A percentile compares a stretch with the other conserved stretches of the same genome.
These are phyloP conservation scores for Xylariales sp. DNA, from an alignment of 2,329 filamentous ascomycete genomes.

Conservation along the genomic window DNA sequence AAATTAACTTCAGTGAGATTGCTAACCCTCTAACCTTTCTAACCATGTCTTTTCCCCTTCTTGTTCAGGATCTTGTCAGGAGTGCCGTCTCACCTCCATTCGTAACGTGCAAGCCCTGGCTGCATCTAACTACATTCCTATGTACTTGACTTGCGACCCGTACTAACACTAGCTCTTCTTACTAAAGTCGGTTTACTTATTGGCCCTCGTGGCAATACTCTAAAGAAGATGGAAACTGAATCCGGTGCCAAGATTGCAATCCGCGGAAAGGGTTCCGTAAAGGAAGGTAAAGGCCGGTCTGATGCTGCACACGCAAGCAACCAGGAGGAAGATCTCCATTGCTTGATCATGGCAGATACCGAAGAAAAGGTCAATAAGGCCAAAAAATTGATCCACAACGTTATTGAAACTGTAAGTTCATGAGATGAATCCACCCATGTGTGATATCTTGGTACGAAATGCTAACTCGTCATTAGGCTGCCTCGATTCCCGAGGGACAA, in stretches of 20 bases:
- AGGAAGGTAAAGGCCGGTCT: slow-evolving; percentile 98
- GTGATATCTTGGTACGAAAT: neutral
- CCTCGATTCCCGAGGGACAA: slow-evolving; percentile 97
- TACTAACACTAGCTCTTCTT: slow-evolving; percentile 93
- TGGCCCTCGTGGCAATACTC: slow-evolving; percentile 98
- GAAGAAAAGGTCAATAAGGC: slow-evolving; percentile 99
- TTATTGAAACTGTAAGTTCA: slow-evolving; percentile 91
- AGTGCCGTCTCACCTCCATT: slow-evolving; percentile 53
- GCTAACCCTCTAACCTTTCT: slow-evolving; percentile 95
- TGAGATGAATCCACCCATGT: neutral
- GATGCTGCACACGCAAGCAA: slow-evolving; percentile 99
- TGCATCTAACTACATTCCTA: slow-evolving; percentile 52
- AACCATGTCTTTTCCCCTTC: slow-evolving; percentile 62
- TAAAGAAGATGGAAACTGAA: slow-evolving; percentile 99
- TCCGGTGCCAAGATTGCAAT: slow-evolving; percentile 99
- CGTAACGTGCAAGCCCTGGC: slow-evolving; percentile 47
- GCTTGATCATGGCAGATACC: slow-evolving; percentile 99
- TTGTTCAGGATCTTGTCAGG: slow-evolving; percentile 60
- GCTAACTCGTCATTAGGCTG: slow-evolving; percentile 71
- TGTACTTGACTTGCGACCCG: slow-evolving; percentile 54
- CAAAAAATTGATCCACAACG: slow-evolving; percentile 97
- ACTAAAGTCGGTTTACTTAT: slow-evolving; percentile 99
- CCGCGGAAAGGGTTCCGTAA: slow-evolving; percentile 98
- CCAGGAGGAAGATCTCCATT: slow-evolving; percentile 99
- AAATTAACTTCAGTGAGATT: slow-evolving; percentile 99